Conservation (phyloP, 2,329 filamentous ascomycete species). For the Corynespora cassiicola region DNA sequence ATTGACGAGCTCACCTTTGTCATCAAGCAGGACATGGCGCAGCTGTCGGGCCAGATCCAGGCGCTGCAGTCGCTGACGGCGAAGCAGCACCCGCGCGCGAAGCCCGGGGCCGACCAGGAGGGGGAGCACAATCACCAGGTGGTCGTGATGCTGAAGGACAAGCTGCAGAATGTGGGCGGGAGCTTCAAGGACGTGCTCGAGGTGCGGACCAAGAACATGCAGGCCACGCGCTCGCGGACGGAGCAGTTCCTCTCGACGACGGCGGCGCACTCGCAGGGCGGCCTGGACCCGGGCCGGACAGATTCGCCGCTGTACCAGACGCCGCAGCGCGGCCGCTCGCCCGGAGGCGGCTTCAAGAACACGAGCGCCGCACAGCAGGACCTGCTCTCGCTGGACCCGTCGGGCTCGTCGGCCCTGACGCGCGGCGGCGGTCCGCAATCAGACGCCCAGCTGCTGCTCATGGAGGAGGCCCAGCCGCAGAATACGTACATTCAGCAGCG, state of each 20-base stretch:
- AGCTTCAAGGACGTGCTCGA: constrained; percentile 99
- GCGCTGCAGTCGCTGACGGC: constrained; percentile 78
- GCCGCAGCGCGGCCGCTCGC: constrained; percentile 68
- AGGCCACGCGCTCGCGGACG: constrained; percentile 87
- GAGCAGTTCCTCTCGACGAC: constrained; percentile 97
- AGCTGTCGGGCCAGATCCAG: constrained; percentile 85
- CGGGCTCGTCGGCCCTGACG: constrained; percentile 51
- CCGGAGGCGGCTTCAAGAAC: constrained; percentile 54
- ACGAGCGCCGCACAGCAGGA: constrained; percentile 62
- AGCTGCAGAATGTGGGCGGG: constrained; percentile 87
- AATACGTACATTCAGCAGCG: constrained; percentile 93
- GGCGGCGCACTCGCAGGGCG: constrained; percentile 72
- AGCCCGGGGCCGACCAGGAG: constrained; percentile 69
- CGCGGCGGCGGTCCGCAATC: constrained; percentile 65
- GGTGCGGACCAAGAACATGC: constrained; percentile 96
- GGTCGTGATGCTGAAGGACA: constrained; percentile 87
- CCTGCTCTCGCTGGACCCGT: constrained; percentile 81
- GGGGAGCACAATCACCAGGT: constrained; percentile 99
- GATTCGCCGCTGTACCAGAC: constrained; percentile 88
- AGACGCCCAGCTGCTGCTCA: constrained; percentile 82
- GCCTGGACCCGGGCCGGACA: constrained; percentile 70
- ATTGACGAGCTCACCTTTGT: constrained; percentile 97
- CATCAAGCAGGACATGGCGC: constrained; percentile 95
- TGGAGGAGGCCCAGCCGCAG: constrained; percentile 87
- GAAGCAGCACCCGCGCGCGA: constrained; percentile 72